Base-by-base conservation (phyloP, 2,329 filamentous ascomycete genomes). In the Curvularia verruculosa region DNA sequence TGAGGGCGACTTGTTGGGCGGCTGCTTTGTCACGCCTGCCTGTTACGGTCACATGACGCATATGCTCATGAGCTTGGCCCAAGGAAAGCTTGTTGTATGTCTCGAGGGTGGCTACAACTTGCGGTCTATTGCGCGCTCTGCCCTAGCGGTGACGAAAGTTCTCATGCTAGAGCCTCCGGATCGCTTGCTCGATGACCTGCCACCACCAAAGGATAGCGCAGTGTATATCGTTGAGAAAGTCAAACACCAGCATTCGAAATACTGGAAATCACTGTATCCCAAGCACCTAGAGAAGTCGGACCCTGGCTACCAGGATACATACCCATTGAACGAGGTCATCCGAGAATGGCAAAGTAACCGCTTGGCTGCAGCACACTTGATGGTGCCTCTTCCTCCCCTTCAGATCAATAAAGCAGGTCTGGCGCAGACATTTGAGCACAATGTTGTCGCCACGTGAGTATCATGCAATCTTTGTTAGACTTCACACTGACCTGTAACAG, bases 11-110 rank as follows among this genome's bases (percentile, higher is more conserved):
- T 89, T 95, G 71, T 84, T 99, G 1, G 95, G 95, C 49, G 92
- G 90, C 29, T 99, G 95, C 74, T 94, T 92, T 70, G 95, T 99
- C 5, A 89, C 92, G 1, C 95, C 95, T 0, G 80, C 87, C 4
- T 96, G 95, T 72, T 99, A 98, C 73, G 91, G 93, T 13, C 94
- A 99, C 72, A 98, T 99, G 95, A 98, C 95, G 15, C 92, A 97
- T 73, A 97, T 98, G 94, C 85, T 99, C 46, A 98, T 97, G 93
- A 92, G 91, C 2, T 82, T 99, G 19, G 94, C 95, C 0, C 84
- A 88, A 43, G 95, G 95, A 26, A 96, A 93, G 72, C 84, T 99
- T 13, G 90, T 91, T 2, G 94, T 97, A 8, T 97, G 93, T 72
- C 83, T 99, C 2, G 95, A 99, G 76, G 95, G 95, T 21, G 95